Conservation (phyloP, 495 filamentous ascomycete genomes). For the Baudoinia panamericana region DNA sequence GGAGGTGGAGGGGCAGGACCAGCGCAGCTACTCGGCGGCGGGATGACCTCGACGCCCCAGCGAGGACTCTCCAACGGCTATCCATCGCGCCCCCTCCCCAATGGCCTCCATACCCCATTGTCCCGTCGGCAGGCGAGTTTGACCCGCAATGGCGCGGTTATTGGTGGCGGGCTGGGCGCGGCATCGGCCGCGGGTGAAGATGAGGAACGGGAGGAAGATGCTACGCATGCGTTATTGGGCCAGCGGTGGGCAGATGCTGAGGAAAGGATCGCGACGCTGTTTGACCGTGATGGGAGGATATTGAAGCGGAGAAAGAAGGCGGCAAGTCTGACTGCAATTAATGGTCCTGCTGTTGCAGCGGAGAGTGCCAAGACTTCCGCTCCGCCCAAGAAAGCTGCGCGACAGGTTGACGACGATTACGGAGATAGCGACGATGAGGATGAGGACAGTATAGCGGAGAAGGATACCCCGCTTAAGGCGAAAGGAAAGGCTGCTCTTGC, state of each 20-base stretch:
- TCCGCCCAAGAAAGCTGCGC: slow-evolving; percentile 44
- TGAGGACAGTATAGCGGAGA: slow-evolving; percentile 40
- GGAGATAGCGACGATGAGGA: slow-evolving; percentile 82
- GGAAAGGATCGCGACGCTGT: slow-evolving; percentile 45
- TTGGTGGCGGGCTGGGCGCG: slow-evolving; percentile 18
- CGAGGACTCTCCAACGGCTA: slow-evolving; percentile 22
- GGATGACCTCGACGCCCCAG: slow-evolving; percentile 21
- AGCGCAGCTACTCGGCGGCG: slow-evolving; percentile 3
- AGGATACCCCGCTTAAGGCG: slow-evolving; percentile 44
- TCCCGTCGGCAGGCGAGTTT: slow-evolving; percentile 27
- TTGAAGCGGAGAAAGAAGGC: slow-evolving; percentile 1
- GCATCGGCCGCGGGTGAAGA: slow-evolving; percentile 24
- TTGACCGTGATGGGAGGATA: slow-evolving; percentile 27
- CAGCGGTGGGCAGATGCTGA: slow-evolving; percentile 47
- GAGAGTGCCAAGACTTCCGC: slow-evolving; percentile 24
- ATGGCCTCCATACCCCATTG: slow-evolving; percentile 20
- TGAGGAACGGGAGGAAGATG: slow-evolving; percentile 44
- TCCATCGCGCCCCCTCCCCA: slow-evolving; percentile 21
- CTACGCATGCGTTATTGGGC: slow-evolving; percentile 46
- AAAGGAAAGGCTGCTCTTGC: slow-evolving; percentile 42
- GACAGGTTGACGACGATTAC: slow-evolving; percentile 72
- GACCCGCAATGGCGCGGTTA: slow-evolving; percentile 36
- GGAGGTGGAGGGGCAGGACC: slow-evolving; percentile 4
- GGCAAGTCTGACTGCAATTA: slow-evolving; percentile 8
- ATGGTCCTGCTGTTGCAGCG: slow-evolving; percentile 22